These are phyloP conservation scores for Stephania yunnanensis DNA, from an alignment of 164 flowering plant genomes.

Conservation along the genomic window DNA sequence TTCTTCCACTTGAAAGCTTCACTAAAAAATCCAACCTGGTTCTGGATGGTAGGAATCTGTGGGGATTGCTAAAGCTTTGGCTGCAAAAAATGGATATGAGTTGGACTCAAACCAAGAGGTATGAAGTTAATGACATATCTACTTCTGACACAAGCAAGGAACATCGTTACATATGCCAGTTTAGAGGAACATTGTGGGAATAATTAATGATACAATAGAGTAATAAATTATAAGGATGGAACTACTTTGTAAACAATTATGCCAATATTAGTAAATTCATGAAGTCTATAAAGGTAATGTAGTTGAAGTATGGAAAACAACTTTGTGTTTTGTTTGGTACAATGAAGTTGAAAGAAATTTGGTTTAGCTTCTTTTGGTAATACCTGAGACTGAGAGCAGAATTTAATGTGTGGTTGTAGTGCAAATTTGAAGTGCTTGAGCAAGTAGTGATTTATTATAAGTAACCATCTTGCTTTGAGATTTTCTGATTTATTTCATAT, in stretches of 20 bases:
- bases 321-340: too few species aligned
- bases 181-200: too few species aligned
- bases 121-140: constrained; percentile 1
- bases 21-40: not conserved
- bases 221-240: not conserved
- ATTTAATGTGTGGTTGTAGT: not conserved
- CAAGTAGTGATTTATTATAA: too few species aligned
- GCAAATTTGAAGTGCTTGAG: not conserved
- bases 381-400: not conserved
- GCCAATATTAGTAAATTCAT: not conserved
- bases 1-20: constrained; percentile 10
- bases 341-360: too few species aligned
- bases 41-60: constrained; percentile 76
- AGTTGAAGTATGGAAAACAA: not conserved
- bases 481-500: constrained; percentile 3
- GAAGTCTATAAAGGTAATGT: not conserved
- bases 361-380: not conserved
- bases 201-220: not conserved
- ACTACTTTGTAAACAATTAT: not conserved
- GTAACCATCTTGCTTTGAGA: not conserved
- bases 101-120: constrained; percentile 98
- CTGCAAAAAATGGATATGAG: constrained; percentile 97
- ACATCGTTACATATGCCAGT: too few species aligned
- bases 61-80: constrained; percentile 98
- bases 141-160: too few species aligned